Evolutionary conservation across 2,329 filamentous ascomycete genomes (phyloP).

Genomic region (Exophiala sp.): DNA sequence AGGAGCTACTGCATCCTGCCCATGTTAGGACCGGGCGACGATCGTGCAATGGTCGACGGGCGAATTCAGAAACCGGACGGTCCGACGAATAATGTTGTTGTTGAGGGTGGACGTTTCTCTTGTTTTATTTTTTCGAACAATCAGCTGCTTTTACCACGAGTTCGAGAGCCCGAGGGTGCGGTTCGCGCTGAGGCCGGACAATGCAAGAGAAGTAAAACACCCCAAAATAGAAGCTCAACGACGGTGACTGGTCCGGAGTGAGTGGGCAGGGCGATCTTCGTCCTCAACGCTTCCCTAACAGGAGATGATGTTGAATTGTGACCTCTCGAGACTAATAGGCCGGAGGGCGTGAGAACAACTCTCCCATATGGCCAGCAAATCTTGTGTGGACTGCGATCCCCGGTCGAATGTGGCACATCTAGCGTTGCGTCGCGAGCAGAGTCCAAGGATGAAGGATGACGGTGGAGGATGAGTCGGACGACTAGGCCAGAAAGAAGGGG

Average conservation of each 20-base stretch:
- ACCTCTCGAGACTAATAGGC: too few species aligned
- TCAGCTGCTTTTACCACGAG: neutral
- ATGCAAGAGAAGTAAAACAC: neutral
- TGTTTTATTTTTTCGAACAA: neutral
- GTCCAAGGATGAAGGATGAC: neutral
- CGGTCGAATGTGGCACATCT: neutral
- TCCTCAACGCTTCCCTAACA: too few species aligned
- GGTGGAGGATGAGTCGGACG: too few species aligned
- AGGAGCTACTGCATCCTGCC: neutral
- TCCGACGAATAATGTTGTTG: slow-evolving; percentile 1
- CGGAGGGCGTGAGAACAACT: neutral
- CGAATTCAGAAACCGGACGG: neutral
- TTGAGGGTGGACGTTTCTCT: neutral
- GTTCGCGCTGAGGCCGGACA: neutral
- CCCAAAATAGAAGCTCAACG: neutral
- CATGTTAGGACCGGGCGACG: neutral
- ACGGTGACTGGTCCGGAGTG: too few species aligned
- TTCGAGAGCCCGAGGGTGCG: neutral
- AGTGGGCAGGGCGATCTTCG: too few species aligned
- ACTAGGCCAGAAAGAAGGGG: too few species aligned
- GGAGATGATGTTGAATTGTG: too few species aligned
- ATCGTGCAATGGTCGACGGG: neutral
- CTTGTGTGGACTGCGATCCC: neutral
- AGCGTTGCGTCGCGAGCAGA: neutral
- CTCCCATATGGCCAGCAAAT: neutral